A percentile compares a stretch with the other conserved stretches of the same genome.
Conservation (phyloP, 2,329 filamentous ascomycete species). For the Onygenales sp. region DNA sequence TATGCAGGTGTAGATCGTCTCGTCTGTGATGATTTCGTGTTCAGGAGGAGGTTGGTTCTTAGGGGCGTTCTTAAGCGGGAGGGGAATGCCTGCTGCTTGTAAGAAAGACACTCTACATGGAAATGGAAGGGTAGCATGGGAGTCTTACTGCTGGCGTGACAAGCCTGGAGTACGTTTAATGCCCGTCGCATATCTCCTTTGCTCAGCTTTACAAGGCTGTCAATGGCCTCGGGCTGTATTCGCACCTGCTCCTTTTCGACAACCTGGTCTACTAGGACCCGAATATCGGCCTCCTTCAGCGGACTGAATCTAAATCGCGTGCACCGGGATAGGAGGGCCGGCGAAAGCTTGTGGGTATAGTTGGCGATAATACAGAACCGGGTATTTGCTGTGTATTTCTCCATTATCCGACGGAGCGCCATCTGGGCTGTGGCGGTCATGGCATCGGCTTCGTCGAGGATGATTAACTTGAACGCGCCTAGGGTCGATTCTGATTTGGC, state of each 20-base stretch:
- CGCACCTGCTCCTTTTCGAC: slow-evolving; percentile 78
- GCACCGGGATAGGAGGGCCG: slow-evolving; percentile 83
- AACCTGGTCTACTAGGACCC: slow-evolving; percentile 76
- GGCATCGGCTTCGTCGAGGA: slow-evolving; percentile 96
- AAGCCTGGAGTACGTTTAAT: slow-evolving; percentile 91
- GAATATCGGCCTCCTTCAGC: slow-evolving; percentile 78
- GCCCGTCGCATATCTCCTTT: slow-evolving; percentile 95
- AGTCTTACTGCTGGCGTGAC: slow-evolving; percentile 75
- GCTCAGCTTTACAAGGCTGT: slow-evolving; percentile 75
- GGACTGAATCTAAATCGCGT: slow-evolving; percentile 94
- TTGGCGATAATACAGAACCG: slow-evolving; percentile 98
- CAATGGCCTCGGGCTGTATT: slow-evolving; percentile 70
- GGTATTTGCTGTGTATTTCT: slow-evolving; percentile 97
- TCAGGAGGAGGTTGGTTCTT: slow-evolving; percentile 49
- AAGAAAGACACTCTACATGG: slow-evolving; percentile 3
- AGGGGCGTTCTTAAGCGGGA: slow-evolving; percentile 51
- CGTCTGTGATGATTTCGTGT: slow-evolving; percentile 81
- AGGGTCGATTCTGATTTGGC: slow-evolving; percentile 41
- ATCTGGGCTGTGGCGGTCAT: slow-evolving; percentile 99
- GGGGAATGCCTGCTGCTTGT: slow-evolving; percentile 52
- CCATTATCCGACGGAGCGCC: slow-evolving; percentile 94
- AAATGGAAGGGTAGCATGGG: not conserved
- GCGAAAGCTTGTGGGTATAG: slow-evolving; percentile 95
- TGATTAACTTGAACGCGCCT: slow-evolving; percentile 86
- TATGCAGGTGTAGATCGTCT: slow-evolving; percentile 92